phyloP scores from a whole-genome alignment of 441 rosid genomes.

The Jatropha podagrica region DNA sequence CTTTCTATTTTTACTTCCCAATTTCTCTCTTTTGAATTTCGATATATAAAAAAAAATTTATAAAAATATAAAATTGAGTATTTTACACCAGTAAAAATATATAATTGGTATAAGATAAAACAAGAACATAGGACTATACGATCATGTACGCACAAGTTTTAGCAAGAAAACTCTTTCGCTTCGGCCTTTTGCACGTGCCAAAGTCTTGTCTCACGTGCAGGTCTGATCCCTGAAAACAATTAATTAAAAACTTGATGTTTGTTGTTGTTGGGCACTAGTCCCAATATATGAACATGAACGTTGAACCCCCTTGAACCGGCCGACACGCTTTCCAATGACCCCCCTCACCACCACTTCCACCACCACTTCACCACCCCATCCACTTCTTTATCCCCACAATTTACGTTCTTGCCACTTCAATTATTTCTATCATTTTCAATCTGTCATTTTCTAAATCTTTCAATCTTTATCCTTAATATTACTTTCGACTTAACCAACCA shows the following conservation, averaged over 20 bases:
- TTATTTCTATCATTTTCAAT: conserved; percentile 15
- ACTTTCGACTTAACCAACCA: too few relatives aligned
- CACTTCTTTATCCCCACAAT: background rate
- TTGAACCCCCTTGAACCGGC: conserved; percentile 27
- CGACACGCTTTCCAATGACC: conserved; percentile 49
- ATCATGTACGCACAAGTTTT: background rate
- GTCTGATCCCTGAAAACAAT: background rate
- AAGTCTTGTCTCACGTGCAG: conserved; percentile 39
- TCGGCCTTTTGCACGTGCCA: conserved; percentile 31
- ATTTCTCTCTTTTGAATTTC: background rate
- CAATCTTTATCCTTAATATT: background rate
- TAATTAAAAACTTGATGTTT: conserved; percentile 10
- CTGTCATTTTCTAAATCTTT: background rate
- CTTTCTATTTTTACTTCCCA: background rate
- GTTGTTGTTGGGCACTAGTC: conserved; percentile 32
- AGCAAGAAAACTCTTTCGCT: background rate
- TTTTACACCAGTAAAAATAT: too few relatives aligned
- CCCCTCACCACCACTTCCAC: background rate
- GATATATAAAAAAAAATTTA: too few relatives aligned
- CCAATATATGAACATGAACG: conserved; percentile 28
- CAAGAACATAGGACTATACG: too few relatives aligned
- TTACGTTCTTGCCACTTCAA: background rate
- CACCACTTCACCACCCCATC: conserved; percentile 1
- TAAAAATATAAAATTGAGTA: too few relatives aligned
- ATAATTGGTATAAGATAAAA: too few relatives aligned